Evolutionary conservation across 2,329 filamentous ascomycete genomes (phyloP).

Genomic region (Hawksworthiomyces lignivorus): DNA sequence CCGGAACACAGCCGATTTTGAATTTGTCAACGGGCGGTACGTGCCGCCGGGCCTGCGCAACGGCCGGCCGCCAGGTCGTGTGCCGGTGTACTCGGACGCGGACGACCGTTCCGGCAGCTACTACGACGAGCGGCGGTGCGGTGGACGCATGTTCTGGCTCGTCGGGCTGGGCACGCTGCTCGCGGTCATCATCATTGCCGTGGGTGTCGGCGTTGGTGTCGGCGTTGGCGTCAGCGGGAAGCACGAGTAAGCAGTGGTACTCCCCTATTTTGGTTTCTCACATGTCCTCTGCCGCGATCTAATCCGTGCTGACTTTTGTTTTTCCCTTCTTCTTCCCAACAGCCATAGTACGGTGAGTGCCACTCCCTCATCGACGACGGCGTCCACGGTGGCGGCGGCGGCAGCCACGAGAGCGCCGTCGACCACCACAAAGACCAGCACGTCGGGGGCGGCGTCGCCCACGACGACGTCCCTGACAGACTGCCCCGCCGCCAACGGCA

Average conservation of each 20-base stretch:
- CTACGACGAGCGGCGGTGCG: constrained; percentile 19
- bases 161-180: constrained; percentile 23
- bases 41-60: constrained; percentile 15
- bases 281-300: too few species aligned
- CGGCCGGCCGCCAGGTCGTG: constrained; percentile 13
- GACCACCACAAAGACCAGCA: constrained; percentile 9
- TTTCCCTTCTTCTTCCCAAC: too few species aligned
- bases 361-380: not conserved
- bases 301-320: too few species aligned
- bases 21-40: constrained; percentile 17
- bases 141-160: constrained; percentile 27
- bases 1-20: constrained; percentile 11
- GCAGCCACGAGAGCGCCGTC: constrained; percentile 2
- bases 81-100: constrained; percentile 10
- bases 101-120: constrained; percentile 11
- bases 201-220: constrained; percentile 30
- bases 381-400: not conserved
- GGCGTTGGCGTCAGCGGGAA: constrained; percentile 28
- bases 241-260: not conserved
- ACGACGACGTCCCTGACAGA: constrained; percentile 21
- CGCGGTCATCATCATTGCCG: constrained; percentile 21
- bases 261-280: not conserved
- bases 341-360: too few species aligned
- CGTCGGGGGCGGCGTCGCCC: constrained; percentile 16
- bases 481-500: constrained; percentile 37